Base-by-base conservation (phyloP, 176 grass and related monocot genomes). In the Musa acuminata region DNA sequence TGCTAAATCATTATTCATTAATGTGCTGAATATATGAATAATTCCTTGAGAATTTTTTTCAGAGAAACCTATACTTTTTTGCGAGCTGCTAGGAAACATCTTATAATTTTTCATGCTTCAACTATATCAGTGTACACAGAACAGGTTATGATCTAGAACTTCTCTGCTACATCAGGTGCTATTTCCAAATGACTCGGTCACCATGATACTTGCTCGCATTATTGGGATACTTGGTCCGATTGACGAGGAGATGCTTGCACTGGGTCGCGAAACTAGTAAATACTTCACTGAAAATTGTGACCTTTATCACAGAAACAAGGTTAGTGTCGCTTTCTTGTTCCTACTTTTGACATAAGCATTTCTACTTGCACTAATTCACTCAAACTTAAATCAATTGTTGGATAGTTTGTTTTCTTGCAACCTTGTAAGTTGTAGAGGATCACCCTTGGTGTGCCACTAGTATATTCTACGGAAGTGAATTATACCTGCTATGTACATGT, bases 261-360 rank as follows among this genome's bases (percentile, higher is more conserved):
- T 87, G 65, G 90, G 95, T 20, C 78, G 89, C 63, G 86, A 93
- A 27, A 87, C 88, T 7, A 81, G 75, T 1, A 91, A 93, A 73
- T 98, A 93, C 78, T 94, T 98, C 76, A 93, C 95, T 53, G 86
- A 89, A 64, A 86, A 88, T 64, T 98, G 83, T 21, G 82, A 93
- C 25, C 86, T 98, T 82, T 91, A 84, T 66, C 83, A 85, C 17
- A 89, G 81, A 82, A 93, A 98, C 62, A 88, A 93, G 95, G 95
- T 93, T 82, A 70, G 10, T 43, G 69, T 79, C 79, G 65, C 68
- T 82, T 82, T 69, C 69, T 60, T 35, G 59, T 29, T 55, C 0
- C 10, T 81, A 20, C 13, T 68, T 84, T 62, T 23, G 59, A 70
- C 70, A 35, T 53, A 23, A 43, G 4, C 11, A 25, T 67, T 27